A percentile compares a stretch with the other conserved stretches of the same genome.
Conservation (phyloP, 306 rosid species). For the Inga oerstediana region DNA sequence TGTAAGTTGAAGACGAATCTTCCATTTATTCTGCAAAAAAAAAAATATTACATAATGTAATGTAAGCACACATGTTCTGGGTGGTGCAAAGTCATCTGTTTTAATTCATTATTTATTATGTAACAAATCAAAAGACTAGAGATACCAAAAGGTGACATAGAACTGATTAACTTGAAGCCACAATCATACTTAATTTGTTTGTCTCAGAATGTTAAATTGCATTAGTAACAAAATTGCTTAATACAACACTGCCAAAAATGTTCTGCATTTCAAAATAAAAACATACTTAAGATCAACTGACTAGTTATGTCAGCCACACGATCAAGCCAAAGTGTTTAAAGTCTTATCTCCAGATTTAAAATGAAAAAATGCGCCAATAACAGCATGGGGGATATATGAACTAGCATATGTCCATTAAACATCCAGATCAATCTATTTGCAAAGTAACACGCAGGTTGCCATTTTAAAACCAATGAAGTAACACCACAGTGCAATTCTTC, state of each 20-base stretch:
- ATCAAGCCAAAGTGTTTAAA: neutral
- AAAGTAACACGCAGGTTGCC: neutral
- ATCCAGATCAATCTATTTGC: neutral
- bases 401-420: neutral
- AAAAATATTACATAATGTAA: slow-evolving; percentile 32
- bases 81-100: neutral
- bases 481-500: neutral
- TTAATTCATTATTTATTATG: neutral
- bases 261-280: neutral
- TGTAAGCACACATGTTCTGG: slow-evolving; percentile 1
- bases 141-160: neutral
- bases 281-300: neutral
- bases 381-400: slow-evolving; percentile 4
- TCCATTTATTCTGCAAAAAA: slow-evolving; percentile 83
- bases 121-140: neutral
- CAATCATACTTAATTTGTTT: neutral
- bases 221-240: neutral
- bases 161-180: neutral
- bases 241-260: neutral
- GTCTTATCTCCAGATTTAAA: neutral
- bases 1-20: slow-evolving; percentile 96
- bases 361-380: neutral
- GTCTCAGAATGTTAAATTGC: neutral
- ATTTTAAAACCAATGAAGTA: neutral
- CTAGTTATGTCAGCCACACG: neutral